phyloP scores from a whole-genome alignment of 2,329 filamentous ascomycete genomes.

The Fusarium oxysporum region DNA sequence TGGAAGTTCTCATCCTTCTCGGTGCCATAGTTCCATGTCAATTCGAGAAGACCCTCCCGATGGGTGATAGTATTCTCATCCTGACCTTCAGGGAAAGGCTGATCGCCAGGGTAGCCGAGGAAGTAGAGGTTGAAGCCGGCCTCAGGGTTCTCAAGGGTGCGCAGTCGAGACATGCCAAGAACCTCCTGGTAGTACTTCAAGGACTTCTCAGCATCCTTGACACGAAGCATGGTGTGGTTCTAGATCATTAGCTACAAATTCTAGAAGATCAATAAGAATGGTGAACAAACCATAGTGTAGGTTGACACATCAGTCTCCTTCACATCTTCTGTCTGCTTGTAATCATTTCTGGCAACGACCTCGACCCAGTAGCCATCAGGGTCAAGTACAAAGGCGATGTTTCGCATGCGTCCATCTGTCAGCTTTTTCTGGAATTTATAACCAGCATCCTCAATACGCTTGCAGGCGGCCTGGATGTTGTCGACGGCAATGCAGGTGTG shows the following conservation, averaged over 20 bases:
- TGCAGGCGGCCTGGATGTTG: conserved; percentile 88
- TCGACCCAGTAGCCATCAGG: conserved; percentile 92
- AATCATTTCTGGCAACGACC: conserved; percentile 77
- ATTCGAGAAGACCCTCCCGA: conserved; percentile 86
- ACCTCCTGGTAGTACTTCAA: conserved; percentile 86
- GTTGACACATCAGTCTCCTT: conserved; percentile 78
- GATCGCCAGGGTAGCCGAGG: conserved; percentile 77
- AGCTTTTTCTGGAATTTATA: conserved; percentile 97
- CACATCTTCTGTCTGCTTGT: conserved; percentile 78
- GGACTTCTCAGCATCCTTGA: conserved; percentile 82
- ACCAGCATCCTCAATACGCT: conserved; percentile 88
- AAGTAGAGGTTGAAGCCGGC: conserved; percentile 93
- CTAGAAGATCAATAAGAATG: not conserved
- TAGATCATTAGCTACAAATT: conserved; percentile 46
- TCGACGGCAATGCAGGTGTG: conserved; percentile 88
- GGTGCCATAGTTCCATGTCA: conserved; percentile 87
- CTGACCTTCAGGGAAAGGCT: conserved; percentile 60
- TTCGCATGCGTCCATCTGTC: conserved; percentile 84
- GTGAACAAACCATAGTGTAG: conserved; percentile 73
- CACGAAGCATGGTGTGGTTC: conserved; percentile 95
- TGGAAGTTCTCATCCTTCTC: conserved; percentile 86
- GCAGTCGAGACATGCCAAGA: conserved; percentile 87
- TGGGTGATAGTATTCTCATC: conserved; percentile 65
- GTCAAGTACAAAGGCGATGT: conserved; percentile 91
- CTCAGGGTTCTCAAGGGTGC: conserved; percentile 75